These are phyloP conservation scores for Neurospora intermedia DNA, from an alignment of 495 filamentous ascomycete genomes.

Conservation along the genomic window DNA sequence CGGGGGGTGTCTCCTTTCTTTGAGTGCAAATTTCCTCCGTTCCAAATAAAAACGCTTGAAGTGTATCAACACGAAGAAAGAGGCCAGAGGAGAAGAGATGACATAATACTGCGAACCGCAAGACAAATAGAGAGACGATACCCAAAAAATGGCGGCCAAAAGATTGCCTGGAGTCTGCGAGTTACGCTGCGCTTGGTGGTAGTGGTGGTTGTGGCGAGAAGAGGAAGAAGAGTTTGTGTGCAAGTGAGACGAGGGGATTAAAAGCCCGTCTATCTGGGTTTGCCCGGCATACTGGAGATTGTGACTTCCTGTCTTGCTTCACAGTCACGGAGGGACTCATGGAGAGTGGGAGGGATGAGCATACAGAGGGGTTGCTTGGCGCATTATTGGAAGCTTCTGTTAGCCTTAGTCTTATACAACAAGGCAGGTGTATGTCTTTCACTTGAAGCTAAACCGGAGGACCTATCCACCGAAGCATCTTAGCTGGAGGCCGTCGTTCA, in stretches of 20 bases:
- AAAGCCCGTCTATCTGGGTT: not conserved
- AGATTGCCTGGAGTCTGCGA: slow-evolving; percentile 9
- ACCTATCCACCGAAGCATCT: not conserved
- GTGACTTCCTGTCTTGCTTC: not conserved
- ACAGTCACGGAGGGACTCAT: not conserved
- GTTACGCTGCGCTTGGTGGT: not conserved
- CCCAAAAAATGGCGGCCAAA: slow-evolving; percentile 18
- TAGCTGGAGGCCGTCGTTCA: not conserved
- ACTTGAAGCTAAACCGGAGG: not conserved
- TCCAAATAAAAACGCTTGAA: slow-evolving; percentile 15
- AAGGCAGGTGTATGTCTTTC: not conserved
- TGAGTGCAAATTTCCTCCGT: not conserved
- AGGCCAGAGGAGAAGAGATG: slow-evolving; percentile 11
- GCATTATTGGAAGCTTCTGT: not conserved
- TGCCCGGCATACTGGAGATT: not conserved
- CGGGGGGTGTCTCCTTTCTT: not conserved
- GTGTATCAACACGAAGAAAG: slow-evolving; percentile 6
- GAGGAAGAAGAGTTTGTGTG: not conserved
- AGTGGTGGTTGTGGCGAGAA: not conserved
- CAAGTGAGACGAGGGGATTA: not conserved
- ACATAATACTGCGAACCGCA: slow-evolving; percentile 12
- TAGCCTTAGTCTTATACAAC: not conserved
- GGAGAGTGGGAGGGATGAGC: not conserved
- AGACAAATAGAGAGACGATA: slow-evolving; percentile 12
- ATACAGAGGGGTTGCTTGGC: not conserved